Percentiles rank a stretch among this genome's conserved stretches.
These are phyloP conservation scores for Raddia distichophylla DNA, from an alignment of 176 grass and related monocot genomes.

Conservation along the genomic window DNA sequence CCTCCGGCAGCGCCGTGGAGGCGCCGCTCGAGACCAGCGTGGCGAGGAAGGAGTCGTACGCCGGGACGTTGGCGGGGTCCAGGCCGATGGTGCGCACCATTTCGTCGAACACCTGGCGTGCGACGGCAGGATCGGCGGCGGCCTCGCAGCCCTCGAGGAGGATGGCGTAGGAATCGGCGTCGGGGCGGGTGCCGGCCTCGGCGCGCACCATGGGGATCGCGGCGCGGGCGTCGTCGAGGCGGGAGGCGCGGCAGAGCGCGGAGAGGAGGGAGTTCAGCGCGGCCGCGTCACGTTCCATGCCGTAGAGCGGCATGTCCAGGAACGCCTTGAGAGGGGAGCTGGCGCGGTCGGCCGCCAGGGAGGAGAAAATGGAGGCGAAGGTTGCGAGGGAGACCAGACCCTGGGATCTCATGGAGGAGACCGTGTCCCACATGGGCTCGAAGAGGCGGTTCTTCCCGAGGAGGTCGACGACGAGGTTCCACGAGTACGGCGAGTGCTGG, in stretches of 20 bases:
- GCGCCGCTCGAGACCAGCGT: constrained; percentile 58
- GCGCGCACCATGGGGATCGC: constrained; percentile 44
- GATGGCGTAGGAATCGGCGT: constrained; percentile 80
- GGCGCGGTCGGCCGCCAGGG: constrained; percentile 46
- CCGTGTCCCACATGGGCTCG: constrained; percentile 66
- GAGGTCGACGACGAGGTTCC: constrained; percentile 88
- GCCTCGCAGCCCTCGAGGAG: constrained; percentile 85
- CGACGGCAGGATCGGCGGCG: constrained; percentile 46
- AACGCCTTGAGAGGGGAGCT: constrained; percentile 60
- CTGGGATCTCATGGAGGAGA: constrained; percentile 68
- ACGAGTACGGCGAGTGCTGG: constrained; percentile 73
- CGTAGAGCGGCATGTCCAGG: constrained; percentile 52
- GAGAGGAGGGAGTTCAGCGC: constrained; percentile 81
- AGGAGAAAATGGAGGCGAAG: constrained; percentile 82
- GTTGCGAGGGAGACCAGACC: constrained; percentile 71
- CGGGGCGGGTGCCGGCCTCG: constrained; percentile 41
- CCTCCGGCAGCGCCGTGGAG: constrained; percentile 48
- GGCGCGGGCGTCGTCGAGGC: constrained; percentile 62
- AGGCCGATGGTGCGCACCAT: constrained; percentile 61
- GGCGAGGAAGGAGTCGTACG: constrained; percentile 83
- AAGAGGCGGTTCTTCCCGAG: constrained; percentile 84
- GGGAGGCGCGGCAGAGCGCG: constrained; percentile 72
- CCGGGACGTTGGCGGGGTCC: constrained; percentile 57
- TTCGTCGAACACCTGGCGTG: constrained; percentile 80
- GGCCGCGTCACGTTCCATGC: constrained; percentile 51